A percentile compares a stretch with the other conserved stretches of the same genome.
Evolutionary conservation across 2,329 filamentous ascomycete genomes (phyloP).

Genomic region (Clarireedia hainanense): DNA sequence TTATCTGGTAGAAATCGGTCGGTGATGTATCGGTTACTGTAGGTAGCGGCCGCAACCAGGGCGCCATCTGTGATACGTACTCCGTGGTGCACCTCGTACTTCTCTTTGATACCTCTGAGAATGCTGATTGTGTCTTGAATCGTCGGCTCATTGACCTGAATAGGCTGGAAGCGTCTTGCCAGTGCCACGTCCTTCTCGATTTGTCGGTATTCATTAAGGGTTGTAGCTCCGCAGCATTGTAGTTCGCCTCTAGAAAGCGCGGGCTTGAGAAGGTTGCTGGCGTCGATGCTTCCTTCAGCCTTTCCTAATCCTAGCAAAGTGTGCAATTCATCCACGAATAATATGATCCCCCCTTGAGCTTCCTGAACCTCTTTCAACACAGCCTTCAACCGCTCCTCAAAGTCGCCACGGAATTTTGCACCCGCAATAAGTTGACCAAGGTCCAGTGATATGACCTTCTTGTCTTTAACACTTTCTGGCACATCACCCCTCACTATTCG

Average conservation of each 20-base stretch:
- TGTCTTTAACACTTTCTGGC: slow-evolving; percentile 92
- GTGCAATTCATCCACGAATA: slow-evolving; percentile 94
- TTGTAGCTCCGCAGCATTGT: slow-evolving; percentile 83
- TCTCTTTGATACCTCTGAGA: slow-evolving; percentile 90
- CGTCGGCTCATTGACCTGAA: slow-evolving; percentile 82
- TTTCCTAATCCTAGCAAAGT: slow-evolving; percentile 88
- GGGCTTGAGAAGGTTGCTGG: slow-evolving; percentile 89
- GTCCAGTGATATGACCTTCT: slow-evolving; percentile 79
- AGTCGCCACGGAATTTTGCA: slow-evolving; percentile 91
- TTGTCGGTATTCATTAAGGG: slow-evolving; percentile 79
- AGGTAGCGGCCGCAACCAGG: slow-evolving; percentile 81
- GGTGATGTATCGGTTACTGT: slow-evolving; percentile 93
- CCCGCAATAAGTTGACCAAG: slow-evolving; percentile 90
- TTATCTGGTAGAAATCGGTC: slow-evolving; percentile 95
- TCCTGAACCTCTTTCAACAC: slow-evolving; percentile 78
- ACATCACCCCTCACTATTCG: slow-evolving; percentile 89
- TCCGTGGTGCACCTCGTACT: slow-evolving; percentile 95
- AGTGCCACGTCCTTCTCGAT: slow-evolving; percentile 96
- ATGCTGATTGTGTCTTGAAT: slow-evolving; percentile 94
- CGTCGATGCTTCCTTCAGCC: slow-evolving; percentile 92
- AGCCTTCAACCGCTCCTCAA: slow-evolving; percentile 87
- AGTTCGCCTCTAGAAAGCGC: slow-evolving; percentile 87
- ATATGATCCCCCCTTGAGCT: slow-evolving; percentile 79
- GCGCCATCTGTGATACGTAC: slow-evolving; percentile 90
- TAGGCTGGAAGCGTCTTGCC: slow-evolving; percentile 88